Conservation (phyloP, 768 basidiomycete species). For the Artomyces pyxidatus region DNA sequence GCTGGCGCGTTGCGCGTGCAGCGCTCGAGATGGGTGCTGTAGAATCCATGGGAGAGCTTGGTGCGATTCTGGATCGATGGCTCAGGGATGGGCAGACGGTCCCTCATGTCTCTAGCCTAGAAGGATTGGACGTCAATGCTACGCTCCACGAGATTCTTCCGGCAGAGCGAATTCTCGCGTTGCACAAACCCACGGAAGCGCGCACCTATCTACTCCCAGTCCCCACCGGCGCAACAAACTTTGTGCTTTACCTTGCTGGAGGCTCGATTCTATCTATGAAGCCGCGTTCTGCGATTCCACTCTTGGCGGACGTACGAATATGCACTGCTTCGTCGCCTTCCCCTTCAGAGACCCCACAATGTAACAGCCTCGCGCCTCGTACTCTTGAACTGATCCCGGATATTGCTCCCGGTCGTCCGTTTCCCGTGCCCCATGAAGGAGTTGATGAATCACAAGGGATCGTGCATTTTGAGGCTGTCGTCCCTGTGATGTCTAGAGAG, state of each 20-base stretch:
- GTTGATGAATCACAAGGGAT: conserved; percentile 69
- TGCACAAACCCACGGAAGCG: conserved; percentile 35
- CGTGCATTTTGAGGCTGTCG: conserved; percentile 50
- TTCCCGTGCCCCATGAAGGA: conserved; percentile 63
- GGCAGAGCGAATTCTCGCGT: conserved; percentile 29
- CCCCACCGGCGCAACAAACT: conserved; percentile 21
- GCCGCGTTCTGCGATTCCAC: conserved; percentile 38
- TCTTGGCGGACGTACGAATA: conserved; percentile 38
- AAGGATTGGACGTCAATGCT: conserved; percentile 1
- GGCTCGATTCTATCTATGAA: conserved; percentile 45
- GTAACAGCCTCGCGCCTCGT: conserved; percentile 27
- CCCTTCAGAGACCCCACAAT: conserved; percentile 4
- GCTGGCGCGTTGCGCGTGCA: conserved; percentile 78
- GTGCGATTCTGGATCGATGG: conserved; percentile 52
- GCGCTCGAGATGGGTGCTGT: conserved; percentile 57
- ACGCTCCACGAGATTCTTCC: conserved; percentile 29
- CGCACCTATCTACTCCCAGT: conserved; percentile 48
- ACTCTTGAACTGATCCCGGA: conserved; percentile 57
- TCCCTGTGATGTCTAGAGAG: conserved; percentile 21
- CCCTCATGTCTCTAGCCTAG: conserved; percentile 20
- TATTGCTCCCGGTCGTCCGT: conserved; percentile 41
- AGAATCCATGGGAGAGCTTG: conserved; percentile 23
- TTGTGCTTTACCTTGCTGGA: conserved; percentile 53
- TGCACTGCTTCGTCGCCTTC: conserved; percentile 27
- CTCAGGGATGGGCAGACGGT: conserved; percentile 51